Percentiles rank a stretch among this genome's conserved stretches.
Evolutionary conservation across 225 moss, liverwort and hornwort species (phyloP).

Genomic region (Thuidium tamariscinum): DNA sequence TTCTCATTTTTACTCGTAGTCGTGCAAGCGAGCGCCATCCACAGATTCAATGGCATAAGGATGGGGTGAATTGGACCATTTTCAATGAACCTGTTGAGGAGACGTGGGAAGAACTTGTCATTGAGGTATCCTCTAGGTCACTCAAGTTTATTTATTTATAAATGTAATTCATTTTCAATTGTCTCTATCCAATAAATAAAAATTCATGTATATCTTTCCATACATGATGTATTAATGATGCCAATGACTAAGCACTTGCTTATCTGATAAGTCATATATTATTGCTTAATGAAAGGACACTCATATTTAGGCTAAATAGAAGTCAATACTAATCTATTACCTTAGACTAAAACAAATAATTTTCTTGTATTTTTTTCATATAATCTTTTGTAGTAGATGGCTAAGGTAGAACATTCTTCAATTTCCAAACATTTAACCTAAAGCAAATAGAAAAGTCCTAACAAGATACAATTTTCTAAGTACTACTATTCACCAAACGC

Average conservation of each 20-base stretch:
- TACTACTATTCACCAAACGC: too few species aligned
- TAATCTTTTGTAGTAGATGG: background rate
- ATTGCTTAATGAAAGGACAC: too few species aligned
- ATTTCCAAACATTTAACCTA: background rate
- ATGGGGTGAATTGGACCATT: background rate
- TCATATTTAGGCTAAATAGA: too few species aligned
- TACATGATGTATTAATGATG: too few species aligned
- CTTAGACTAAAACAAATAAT: background rate
- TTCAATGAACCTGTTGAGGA: background rate
- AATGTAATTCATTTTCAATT: background rate
- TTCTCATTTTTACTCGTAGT: background rate
- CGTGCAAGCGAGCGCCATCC: background rate
- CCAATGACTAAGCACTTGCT: too few species aligned
- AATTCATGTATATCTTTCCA: fast-evolving
- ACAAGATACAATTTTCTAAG: too few species aligned
- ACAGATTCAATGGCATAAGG: background rate
- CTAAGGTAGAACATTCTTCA: background rate
- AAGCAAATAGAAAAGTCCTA: too few species aligned
- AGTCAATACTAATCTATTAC: background rate
- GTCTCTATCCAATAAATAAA: too few species aligned
- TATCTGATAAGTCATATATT: too few species aligned
- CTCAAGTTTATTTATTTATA: background rate
- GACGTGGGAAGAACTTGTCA: background rate
- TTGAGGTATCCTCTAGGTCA: background rate
- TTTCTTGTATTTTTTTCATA: background rate